These are phyloP conservation scores for Phaseolus lunatus DNA, from an alignment of 306 rosid species.

Conservation along the genomic window DNA sequence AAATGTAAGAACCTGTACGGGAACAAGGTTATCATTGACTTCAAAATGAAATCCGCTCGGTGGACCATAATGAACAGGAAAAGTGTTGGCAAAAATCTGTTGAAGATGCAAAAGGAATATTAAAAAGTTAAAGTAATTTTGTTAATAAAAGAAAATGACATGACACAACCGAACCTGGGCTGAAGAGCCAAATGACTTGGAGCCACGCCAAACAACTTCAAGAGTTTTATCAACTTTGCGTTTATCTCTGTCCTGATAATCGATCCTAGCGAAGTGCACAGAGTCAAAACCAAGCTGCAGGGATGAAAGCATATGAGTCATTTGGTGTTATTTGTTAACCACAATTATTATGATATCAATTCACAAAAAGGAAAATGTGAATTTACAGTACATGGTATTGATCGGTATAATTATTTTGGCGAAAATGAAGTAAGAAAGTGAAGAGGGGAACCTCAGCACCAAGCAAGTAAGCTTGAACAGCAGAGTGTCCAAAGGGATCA, in stretches of 20 bases:
- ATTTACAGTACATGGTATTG: not conserved
- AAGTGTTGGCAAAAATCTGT: conserved; percentile 6
- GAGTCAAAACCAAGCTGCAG: conserved; percentile 18
- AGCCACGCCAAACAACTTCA: conserved; percentile 9
- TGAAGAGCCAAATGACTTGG: conserved; percentile 16
- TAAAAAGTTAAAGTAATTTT: not conserved
- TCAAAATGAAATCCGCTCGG: not conserved
- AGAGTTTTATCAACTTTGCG: conserved; percentile 1
- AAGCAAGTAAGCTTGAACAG: conserved; percentile 5
- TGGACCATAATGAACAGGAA: not conserved
- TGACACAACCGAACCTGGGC: not conserved
- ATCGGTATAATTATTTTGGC: not conserved
- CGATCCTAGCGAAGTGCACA: conserved; percentile 18
- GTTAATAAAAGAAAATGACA: not conserved
- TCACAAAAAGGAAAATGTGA: not conserved
- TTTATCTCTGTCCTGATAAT: conserved; percentile 14
- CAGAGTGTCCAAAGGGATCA: conserved; percentile 16
- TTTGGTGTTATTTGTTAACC: not conserved
- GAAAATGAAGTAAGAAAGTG: not conserved
- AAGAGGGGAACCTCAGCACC: conserved; percentile 1
- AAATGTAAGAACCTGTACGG: conserved; percentile 13
- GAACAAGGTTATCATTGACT: not conserved
- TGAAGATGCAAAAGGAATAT: not conserved
- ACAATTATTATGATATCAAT: not conserved
- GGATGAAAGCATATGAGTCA: not conserved